Conservation (phyloP, 2,329 filamentous ascomycete genomes). For the Ophiostoma sp. region DNA sequence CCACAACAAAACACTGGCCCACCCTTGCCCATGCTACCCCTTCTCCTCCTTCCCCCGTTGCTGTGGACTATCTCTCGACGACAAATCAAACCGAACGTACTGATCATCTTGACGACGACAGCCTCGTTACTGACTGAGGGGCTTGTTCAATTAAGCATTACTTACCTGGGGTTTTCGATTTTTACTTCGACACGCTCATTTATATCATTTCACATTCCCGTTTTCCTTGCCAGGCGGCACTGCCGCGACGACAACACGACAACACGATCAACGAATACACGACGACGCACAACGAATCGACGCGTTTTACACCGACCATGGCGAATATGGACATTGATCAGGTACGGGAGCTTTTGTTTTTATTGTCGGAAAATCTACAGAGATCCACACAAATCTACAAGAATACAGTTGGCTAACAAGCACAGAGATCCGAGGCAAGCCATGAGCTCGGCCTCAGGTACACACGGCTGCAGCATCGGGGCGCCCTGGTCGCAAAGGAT, state of each 20-base stretch:
- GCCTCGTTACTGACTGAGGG: not conserved
- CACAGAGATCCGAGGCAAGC: slow-evolving; percentile 43
- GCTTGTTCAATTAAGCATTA: not conserved
- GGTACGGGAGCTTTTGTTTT: not conserved
- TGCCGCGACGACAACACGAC: not conserved
- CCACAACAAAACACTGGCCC: slow-evolving; percentile 21
- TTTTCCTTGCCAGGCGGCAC: not conserved
- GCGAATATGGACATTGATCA: slow-evolving; percentile 21
- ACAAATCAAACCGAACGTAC: not conserved
- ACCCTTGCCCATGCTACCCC: not conserved
- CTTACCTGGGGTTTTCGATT: not conserved
- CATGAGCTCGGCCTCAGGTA: slow-evolving; percentile 65
- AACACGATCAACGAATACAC: not conserved
- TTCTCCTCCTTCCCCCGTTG: slow-evolving; percentile 11
- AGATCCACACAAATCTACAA: too few relatives aligned
- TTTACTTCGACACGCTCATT: not conserved
- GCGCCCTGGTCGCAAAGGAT: slow-evolving; percentile 64
- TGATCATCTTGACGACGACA: not conserved
- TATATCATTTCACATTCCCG: not conserved
- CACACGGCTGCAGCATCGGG: slow-evolving; percentile 57
- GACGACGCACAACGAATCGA: not conserved
- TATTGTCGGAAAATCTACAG: not conserved
- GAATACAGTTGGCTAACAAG: not conserved
- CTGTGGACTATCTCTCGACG: not conserved
- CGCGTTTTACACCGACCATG: not conserved